Conservation (phyloP, 192 early-diverging fungal species). For the Entrophospora sp. region DNA sequence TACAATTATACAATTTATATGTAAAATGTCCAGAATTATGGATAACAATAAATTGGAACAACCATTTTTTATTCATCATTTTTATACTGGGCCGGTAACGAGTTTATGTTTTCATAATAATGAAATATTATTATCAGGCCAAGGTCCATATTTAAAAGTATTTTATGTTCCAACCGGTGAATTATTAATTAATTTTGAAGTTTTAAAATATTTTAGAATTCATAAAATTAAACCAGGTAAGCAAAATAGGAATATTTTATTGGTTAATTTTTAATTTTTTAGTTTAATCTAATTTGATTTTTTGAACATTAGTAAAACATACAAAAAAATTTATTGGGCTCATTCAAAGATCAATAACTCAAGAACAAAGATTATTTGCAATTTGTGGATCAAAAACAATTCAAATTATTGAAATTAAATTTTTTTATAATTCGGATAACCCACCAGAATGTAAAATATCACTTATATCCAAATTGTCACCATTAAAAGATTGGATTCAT, state of each 20-base stretch:
- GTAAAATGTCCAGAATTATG: no score
- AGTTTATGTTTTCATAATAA: conserved; percentile 39
- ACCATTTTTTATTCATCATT: no score
- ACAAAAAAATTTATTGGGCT: no score
- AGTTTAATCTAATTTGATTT: neutral
- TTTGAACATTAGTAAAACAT: no score
- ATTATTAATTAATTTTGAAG: conserved; percentile 25
- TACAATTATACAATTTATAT: no score
- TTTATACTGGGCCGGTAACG: conserved; percentile 33
- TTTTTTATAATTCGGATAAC: neutral
- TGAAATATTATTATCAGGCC: conserved; percentile 39
- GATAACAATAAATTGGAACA: no score
- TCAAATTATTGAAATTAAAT: conserved; percentile 21
- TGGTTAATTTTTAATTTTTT: neutral
- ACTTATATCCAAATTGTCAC: conserved; percentile 25
- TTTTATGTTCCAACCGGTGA: conserved; percentile 35
- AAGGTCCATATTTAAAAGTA: conserved; percentile 48
- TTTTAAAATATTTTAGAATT: conserved; percentile 36
- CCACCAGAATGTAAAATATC: conserved; percentile 14
- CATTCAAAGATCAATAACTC: no score
- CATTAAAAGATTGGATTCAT: conserved; percentile 68
- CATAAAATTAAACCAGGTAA: conserved; percentile 46
- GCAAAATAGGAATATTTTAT: neutral
- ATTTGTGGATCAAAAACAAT: conserved; percentile 46
- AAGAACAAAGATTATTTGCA: conserved; percentile 16